Base-by-base conservation (phyloP, 2,329 filamentous ascomycete species). In the Gaeumannomyces tritici region DNA sequence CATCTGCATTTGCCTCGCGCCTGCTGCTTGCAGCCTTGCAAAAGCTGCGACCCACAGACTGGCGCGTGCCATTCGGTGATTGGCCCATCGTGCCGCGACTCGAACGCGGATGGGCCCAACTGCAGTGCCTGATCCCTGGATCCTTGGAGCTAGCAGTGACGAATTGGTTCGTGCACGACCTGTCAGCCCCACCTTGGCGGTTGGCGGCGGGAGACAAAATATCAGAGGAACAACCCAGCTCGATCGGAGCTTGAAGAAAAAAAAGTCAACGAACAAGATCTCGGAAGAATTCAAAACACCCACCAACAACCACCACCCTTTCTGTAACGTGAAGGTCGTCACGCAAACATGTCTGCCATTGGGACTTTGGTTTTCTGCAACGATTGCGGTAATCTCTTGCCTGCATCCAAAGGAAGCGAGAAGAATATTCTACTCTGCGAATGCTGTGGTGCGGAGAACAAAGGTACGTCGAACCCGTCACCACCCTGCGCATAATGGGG, bases 361-460 rank as follows among this genome's bases (percentile, higher is more conserved):
- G 93, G 92, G 62, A 93, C 92, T 61, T 81, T 98, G 55, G 88
- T 96, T 47, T 98, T 98, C 75, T 98, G 93, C 79, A 90, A 83
- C 62, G 90, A 93, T 73, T 98, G 93, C 74, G 93, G 93, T 65
- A 96, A 96, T 73, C 82, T 97, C 4, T 80, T 98, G 55, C 91
- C 95, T 61, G 84, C 88, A 61, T 91, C 90, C 58, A 89, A 88
- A 66, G 91, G 90, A 64, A 88, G 87, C 64, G 82, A 85, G 68
- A 89, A 91, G 72, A 89, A 89, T 63, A 83, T 89, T 63, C 78
- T 98, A 63, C 81, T 83, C 67, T 99, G 93, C 80, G 89, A 91
- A 70, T 88, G 93, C 73, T 98, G 93, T 74, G 91, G 90, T 65
- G 85, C 90, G 55, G 84, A 90, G 71, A 96, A 93, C 73, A 88